Evolutionary conservation across 2,329 filamentous ascomycete genomes (phyloP), one percentile per base, ranked within the genome.

Genomic region (Ceratocystis harringtonii): DNA sequence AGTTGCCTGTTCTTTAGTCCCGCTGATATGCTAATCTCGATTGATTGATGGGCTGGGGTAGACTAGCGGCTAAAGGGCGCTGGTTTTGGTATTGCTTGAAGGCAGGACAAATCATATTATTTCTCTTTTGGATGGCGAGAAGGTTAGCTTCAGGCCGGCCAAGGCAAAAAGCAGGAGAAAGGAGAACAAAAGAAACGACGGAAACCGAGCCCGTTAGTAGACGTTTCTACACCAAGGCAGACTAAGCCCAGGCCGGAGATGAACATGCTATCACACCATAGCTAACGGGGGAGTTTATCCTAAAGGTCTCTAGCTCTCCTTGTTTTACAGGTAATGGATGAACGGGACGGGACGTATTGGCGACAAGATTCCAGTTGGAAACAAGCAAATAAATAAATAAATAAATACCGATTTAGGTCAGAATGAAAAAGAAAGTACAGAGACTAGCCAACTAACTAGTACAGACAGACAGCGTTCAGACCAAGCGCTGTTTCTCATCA

Each of bases 271-370:
- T 30, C 6, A 8, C n/a, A 57, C 28, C 52, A 25, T 8, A 4
- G 28, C 30, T 58, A 30, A 15, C 22, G 8, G 55, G 25, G 6
- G 28, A 58, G 55, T 15, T 30, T 30, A 30, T 58, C 30, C 12
- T 12, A 25, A 25, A 28, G 8, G 25, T 58, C 15, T 58, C 30
- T 36, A 17, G 7, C 17, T 58, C 30, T 36, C n/a, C 15, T 8
- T 36, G 28, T 30, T 19, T 12, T 41, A 15, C 36, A 10, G 36
- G 36, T 15, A 41, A 1, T 41, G 12, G 48, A 52, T 25, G 55
- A n/a, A 58, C 55, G 55, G 55, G 55, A 58, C 55, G 28, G 55
- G 55, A 36, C 55, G 55, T 58, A 25, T 58, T 32, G 55, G 28
- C 55, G 55, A 58, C 28, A 36, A 15, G 32, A 58, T 58, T 58